Evolutionary conservation across 768 basidiomycete species (phyloP).

Genomic region (Rhizopogon vesiculosus): DNA sequence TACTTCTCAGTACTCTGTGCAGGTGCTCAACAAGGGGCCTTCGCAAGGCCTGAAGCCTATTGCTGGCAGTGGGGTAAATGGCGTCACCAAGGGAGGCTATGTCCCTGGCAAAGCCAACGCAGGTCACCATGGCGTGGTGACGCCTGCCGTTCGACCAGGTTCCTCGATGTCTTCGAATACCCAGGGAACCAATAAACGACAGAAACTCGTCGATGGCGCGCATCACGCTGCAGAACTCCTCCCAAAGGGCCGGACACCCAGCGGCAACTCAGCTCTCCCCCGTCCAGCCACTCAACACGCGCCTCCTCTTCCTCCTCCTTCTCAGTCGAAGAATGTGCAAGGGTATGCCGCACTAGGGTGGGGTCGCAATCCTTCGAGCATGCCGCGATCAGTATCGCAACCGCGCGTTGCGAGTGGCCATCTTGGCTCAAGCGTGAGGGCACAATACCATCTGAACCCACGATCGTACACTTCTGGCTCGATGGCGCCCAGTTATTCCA

Average conservation of each 20-base stretch:
- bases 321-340: conserved; percentile 21
- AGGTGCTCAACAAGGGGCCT: conserved; percentile 20
- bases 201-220: conserved; percentile 43
- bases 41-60: conserved; percentile 24
- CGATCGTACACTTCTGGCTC: conserved; percentile 3
- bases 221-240: conserved; percentile 19
- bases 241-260: conserved; percentile 24
- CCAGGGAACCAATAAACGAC: conserved; percentile 55
- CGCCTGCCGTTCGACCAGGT: conserved; percentile 56
- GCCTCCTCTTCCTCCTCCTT: conserved; percentile 1
- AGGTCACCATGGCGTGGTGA: conserved; percentile 35
- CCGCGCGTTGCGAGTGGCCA: conserved; percentile 11
- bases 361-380: conserved; percentile 31
- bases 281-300: conserved; percentile 4
- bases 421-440: neutral
- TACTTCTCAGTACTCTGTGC: conserved; percentile 28
- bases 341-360: conserved; percentile 25
- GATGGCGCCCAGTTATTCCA: conserved; percentile 7
- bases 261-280: conserved; percentile 14
- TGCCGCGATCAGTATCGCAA: conserved; percentile 22
- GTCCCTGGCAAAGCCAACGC: conserved; percentile 27
- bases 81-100: conserved; percentile 13
- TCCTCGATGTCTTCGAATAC: conserved; percentile 38
- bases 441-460: neutral
- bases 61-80: conserved; percentile 4